These are phyloP conservation scores for Kurtzmaniella natalensis DNA, from an alignment of 1,139 yeast species.

Conservation along the genomic window DNA sequence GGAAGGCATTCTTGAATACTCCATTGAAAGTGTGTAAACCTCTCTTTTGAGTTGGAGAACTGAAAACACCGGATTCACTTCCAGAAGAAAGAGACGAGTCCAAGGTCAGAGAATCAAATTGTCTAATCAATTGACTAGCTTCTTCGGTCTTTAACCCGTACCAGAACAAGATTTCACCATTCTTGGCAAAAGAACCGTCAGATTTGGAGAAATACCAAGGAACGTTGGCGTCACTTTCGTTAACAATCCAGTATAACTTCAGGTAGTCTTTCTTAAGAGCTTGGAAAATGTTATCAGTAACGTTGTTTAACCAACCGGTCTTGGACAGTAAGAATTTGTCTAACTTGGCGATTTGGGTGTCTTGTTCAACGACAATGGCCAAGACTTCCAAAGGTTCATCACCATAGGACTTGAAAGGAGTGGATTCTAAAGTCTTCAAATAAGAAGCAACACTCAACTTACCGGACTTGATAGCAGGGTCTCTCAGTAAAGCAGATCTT, in stretches of 20 bases:
- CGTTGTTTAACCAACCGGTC: constrained; percentile 96
- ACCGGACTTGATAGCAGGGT: constrained; percentile 68
- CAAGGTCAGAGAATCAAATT: constrained; percentile 47
- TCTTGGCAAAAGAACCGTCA: constrained; percentile 88
- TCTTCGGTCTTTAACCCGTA: constrained; percentile 73
- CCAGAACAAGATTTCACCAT: constrained; percentile 92
- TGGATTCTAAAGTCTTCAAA: constrained; percentile 62
- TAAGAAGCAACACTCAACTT: constrained; percentile 77
- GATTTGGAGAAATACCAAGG: constrained; percentile 91
- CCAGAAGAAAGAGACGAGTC: constrained; percentile 35
- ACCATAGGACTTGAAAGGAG: constrained; percentile 74
- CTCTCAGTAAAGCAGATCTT: constrained; percentile 72
- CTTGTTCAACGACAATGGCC: constrained; percentile 63
- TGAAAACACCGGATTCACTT: constrained; percentile 39
- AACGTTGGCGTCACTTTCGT: constrained; percentile 86
- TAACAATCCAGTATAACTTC: constrained; percentile 80
- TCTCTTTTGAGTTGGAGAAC: constrained; percentile 35
- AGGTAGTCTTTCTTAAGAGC: constrained; percentile 73
- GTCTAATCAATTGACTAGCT: constrained; percentile 61
- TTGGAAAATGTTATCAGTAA: constrained; percentile 88
- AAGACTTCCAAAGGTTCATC: constrained; percentile 95
- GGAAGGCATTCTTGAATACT: constrained; percentile 20
- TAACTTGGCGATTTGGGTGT: constrained; percentile 56
- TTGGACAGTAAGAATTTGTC: constrained; percentile 86
- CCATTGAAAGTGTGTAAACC: constrained; percentile 27